phyloP scores from a whole-genome alignment of 257 asterid genomes.

The Hygrophila difformis region DNA sequence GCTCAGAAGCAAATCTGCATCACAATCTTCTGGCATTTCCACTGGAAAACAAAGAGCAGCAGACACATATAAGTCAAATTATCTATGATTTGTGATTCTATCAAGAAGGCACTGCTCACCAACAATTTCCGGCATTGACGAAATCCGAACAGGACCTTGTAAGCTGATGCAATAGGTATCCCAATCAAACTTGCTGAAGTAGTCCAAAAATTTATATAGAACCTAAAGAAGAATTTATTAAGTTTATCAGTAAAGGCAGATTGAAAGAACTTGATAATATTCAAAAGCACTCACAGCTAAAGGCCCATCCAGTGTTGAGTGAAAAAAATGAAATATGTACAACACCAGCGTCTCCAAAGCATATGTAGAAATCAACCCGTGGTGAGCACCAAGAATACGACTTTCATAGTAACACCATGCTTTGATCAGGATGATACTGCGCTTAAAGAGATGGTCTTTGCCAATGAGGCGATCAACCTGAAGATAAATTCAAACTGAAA shows the following conservation, averaged over 20 bases:
- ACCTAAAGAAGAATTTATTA: conserved; percentile 43
- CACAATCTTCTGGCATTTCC: conserved; percentile 51
- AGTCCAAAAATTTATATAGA: conserved; percentile 70
- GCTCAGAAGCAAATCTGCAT: conserved; percentile 45
- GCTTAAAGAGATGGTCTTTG: conserved; percentile 73
- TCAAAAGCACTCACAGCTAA: conserved; percentile 53
- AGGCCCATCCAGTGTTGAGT: conserved; percentile 69
- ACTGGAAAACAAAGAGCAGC: conserved; percentile 30
- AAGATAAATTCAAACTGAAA: conserved; percentile 42
- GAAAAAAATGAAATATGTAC: conserved; percentile 77
- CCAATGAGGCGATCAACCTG: conserved; percentile 85
- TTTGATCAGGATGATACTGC: conserved; percentile 76
- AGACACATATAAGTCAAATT: not conserved
- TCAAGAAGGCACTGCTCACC: conserved; percentile 41
- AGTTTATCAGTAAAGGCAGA: conserved; percentile 14
- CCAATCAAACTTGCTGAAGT: conserved; percentile 89
- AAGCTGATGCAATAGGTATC: conserved; percentile 63
- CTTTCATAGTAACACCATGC: conserved; percentile 99
- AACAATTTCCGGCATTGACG: conserved; percentile 53
- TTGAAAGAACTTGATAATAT: conserved; percentile 10
- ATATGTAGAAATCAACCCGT: conserved; percentile 87
- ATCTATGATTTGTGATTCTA: not conserved
- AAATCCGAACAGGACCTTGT: conserved; percentile 56
- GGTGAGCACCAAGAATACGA: conserved; percentile 89
- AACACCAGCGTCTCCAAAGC: conserved; percentile 89